Conservation (phyloP, 345 rosid genomes). For the Aurinia saxatilis region DNA sequence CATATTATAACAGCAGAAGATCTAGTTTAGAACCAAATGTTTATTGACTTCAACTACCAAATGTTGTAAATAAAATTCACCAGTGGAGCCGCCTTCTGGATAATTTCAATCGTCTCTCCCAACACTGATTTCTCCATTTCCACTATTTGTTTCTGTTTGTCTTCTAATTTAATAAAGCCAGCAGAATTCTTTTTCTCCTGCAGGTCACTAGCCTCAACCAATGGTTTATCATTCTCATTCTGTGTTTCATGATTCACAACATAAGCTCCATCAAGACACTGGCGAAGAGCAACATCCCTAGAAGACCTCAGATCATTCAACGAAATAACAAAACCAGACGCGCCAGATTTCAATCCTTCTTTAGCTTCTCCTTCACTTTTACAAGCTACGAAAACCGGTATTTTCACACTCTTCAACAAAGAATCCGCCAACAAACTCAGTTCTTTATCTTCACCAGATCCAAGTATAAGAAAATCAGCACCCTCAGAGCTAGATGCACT, state of each 20-base stretch:
- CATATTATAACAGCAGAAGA: constrained; percentile 11
- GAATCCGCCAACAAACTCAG: constrained; percentile 32
- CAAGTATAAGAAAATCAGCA: constrained; percentile 81
- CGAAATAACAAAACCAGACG: constrained; percentile 73
- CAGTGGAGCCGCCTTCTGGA: constrained; percentile 89
- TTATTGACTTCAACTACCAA: constrained; percentile 42
- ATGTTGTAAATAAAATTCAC: constrained; percentile 53
- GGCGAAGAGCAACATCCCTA: constrained; percentile 38
- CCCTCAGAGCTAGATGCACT: constrained; percentile 83
- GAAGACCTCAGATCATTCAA: constrained; percentile 58
- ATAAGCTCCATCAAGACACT: constrained; percentile 33
- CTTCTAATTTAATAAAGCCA: constrained; percentile 63
- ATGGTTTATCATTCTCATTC: constrained; percentile 20
- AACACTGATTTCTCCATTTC: constrained; percentile 63
- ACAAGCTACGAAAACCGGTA: constrained; percentile 47
- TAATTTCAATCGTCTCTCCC: constrained; percentile 50
- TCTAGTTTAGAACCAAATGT: constrained; percentile 25
- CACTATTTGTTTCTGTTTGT: constrained; percentile 56
- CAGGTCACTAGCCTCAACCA: constrained; percentile 24
- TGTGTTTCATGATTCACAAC: constrained; percentile 19
- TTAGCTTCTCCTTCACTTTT: constrained; percentile 22
- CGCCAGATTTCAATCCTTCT: constrained; percentile 38
- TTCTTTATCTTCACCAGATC: constrained; percentile 29
- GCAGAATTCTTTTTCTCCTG: constrained; percentile 27
- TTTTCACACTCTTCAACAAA: constrained; percentile 49